Conservation (phyloP, 305 asterid species). For the Fraxinus dipetala region DNA sequence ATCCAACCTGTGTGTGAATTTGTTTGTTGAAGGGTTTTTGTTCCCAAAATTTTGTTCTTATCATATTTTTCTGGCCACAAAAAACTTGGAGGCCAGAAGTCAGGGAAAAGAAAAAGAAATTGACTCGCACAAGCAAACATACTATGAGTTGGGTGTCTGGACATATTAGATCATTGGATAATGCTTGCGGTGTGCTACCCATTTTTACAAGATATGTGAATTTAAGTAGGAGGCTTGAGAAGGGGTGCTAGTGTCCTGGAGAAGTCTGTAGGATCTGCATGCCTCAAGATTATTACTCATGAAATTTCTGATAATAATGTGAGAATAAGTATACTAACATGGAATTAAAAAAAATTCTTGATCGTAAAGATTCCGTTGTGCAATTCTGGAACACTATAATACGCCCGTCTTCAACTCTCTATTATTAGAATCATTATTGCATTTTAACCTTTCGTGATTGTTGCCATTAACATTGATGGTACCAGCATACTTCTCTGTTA, state of each 20-base stretch:
- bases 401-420: not conserved
- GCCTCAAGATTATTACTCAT: not conserved
- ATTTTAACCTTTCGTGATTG: not conserved
- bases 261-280: not conserved
- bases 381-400: not conserved
- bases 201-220: conserved; percentile 2
- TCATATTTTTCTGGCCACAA: not conserved
- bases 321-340: not conserved
- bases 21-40: not conserved
- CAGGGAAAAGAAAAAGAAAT: not conserved
- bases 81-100: not conserved
- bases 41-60: not conserved
- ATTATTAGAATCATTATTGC: not conserved
- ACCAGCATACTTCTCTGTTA: not conserved
- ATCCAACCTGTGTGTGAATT: not conserved
- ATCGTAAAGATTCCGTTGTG: not conserved
- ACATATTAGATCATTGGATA: not conserved
- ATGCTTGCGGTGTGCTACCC: conserved; percentile 2
- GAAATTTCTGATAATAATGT: not conserved
- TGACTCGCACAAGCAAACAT: not conserved
- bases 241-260: not conserved
- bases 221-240: not conserved
- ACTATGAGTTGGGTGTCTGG: not conserved
- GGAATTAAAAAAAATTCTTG: not conserved
- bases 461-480: not conserved